Evolutionary conservation across 805 yeast genomes (phyloP).

Genomic region (Kuraishia molischiana): DNA sequence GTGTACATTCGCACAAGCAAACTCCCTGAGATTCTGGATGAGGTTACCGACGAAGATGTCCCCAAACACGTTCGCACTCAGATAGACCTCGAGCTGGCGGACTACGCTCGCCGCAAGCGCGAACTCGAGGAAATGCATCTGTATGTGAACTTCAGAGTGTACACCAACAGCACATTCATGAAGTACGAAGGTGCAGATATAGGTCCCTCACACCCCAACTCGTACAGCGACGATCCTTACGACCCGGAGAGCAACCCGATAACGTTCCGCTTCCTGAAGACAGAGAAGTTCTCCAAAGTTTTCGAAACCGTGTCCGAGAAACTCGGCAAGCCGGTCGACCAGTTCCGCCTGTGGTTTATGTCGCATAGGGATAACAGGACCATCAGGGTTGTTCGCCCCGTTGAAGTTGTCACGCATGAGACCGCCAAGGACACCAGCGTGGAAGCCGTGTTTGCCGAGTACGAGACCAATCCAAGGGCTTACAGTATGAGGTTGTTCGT

Average conservation of each 20-base stretch:
- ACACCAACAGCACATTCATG: conserved; percentile 42
- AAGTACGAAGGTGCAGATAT: conserved; percentile 68
- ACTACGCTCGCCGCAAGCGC: conserved; percentile 34
- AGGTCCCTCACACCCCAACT: conserved; percentile 47
- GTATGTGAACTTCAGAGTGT: conserved; percentile 48
- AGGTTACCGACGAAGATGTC: conserved; percentile 39
- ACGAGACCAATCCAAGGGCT: conserved; percentile 28
- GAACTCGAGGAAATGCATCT: conserved; percentile 67
- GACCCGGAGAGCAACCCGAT: conserved; percentile 38
- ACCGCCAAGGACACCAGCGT: conserved; percentile 24
- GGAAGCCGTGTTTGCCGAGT: conserved; percentile 40
- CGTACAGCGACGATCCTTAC: conserved; percentile 39
- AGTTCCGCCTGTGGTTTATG: conserved; percentile 54
- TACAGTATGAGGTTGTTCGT: conserved; percentile 37
- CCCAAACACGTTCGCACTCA: conserved; percentile 64
- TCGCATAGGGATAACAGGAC: conserved; percentile 65
- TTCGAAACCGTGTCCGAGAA: conserved; percentile 36
- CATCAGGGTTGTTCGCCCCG: conserved; percentile 34
- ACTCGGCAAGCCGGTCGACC: conserved; percentile 20
- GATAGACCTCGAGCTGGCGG: conserved; percentile 53
- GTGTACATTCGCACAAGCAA: conserved; percentile 73
- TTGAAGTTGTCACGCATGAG: conserved; percentile 4
- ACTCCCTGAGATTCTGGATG: conserved; percentile 47
- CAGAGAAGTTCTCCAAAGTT: conserved; percentile 40
- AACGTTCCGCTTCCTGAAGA: conserved; percentile 43